phyloP scores from a whole-genome alignment of 768 basidiomycete species.

The Trametes cingulata region DNA sequence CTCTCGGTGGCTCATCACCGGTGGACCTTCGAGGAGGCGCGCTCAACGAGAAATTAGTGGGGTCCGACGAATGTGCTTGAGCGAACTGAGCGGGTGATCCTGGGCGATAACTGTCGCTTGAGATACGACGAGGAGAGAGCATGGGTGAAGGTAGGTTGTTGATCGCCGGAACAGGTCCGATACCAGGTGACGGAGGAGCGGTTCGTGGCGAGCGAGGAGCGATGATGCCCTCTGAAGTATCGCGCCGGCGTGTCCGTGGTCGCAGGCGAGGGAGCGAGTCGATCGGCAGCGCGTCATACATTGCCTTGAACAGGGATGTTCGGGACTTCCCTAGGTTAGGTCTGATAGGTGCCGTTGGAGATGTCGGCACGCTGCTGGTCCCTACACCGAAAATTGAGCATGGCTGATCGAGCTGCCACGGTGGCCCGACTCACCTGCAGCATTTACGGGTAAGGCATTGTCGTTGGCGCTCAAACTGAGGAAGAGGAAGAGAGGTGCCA shows the following conservation, averaged over 20 bases:
- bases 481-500: constrained; percentile 91
- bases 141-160: constrained; percentile 24
- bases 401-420: too few relatives aligned
- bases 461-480: constrained; percentile 96
- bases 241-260: constrained; percentile 44
- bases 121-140: constrained; percentile 23
- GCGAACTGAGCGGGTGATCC: constrained; percentile 5
- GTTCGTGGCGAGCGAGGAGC: constrained; percentile 51
- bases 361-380: constrained; percentile 22
- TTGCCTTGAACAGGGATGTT: constrained; percentile 67
- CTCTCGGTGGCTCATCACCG: constrained; percentile 1
- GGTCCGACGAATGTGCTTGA: neutral
- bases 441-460: constrained; percentile 83
- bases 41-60: constrained; percentile 36
- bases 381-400: neutral
- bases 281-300: constrained; percentile 47
- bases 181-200: constrained; percentile 23
- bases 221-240: constrained; percentile 67
- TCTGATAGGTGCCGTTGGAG: constrained; percentile 25
- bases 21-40: constrained; percentile 41
- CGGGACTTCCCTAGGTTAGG: constrained; percentile 41
- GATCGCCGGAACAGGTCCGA: constrained; percentile 20
- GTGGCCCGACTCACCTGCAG: constrained; percentile 42
- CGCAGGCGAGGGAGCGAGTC: constrained; percentile 46
- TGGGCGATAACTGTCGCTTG: constrained; percentile 22